These are phyloP conservation scores for Cephaloascus fragrans DNA, from an alignment of 805 yeast genomes.

Conservation along the genomic window DNA sequence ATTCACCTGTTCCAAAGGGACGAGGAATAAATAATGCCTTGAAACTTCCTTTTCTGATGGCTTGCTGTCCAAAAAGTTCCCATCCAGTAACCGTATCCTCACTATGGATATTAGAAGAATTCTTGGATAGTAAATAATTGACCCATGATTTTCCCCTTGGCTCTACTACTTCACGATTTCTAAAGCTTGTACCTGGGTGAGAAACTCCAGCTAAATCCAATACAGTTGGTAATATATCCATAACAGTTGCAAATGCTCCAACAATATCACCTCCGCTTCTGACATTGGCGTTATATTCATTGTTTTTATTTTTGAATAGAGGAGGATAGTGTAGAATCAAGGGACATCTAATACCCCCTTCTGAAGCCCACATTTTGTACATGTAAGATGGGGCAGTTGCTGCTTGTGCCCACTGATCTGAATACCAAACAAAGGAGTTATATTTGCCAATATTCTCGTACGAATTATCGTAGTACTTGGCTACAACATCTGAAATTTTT, in stretches of 20 bases:
- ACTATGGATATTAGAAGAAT: conserved; percentile 20
- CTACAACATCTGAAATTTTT: conserved; percentile 15
- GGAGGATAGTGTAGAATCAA: conserved; percentile 36
- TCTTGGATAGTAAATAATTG: conserved; percentile 19
- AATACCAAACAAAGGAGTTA: conserved; percentile 41
- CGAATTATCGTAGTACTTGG: conserved; percentile 28
- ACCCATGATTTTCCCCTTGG: conserved; percentile 40
- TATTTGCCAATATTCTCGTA: conserved; percentile 37
- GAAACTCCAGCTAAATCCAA: conserved; percentile 36
- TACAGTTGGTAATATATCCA: conserved; percentile 52
- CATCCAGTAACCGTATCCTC: conserved; percentile 41
- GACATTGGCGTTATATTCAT: too few species aligned
- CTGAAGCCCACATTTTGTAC: conserved; percentile 49
- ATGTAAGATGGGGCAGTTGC: conserved; percentile 47
- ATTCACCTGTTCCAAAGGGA: conserved; percentile 36
- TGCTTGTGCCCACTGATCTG: conserved; percentile 55
- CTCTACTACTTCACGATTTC: conserved; percentile 31
- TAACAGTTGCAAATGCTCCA: conserved; percentile 41
- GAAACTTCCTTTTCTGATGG: conserved; percentile 38
- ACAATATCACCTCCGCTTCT: conserved; percentile 17
- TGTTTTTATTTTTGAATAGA: conserved; percentile 8
- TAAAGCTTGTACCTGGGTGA: conserved; percentile 30
- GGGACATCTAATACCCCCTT: conserved; percentile 54
- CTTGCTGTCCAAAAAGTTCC: conserved; percentile 51
- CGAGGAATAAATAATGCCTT: conserved; percentile 40